Evolutionary conservation across 352 stramenopile genomes (phyloP).

Genomic region (Peronospora tabacina): DNA sequence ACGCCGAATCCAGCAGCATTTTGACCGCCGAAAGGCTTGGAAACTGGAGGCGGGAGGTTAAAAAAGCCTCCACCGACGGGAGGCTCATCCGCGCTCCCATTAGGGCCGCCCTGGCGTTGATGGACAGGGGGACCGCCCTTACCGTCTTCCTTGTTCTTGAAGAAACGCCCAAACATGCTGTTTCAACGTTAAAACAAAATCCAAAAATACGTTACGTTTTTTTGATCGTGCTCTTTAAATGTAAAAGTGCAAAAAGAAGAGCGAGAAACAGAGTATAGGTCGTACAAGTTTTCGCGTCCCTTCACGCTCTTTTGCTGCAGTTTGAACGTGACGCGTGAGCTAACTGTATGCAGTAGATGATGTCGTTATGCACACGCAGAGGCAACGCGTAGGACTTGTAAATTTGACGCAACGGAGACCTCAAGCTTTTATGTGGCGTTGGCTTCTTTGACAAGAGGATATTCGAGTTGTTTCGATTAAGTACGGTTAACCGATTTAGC

Average conservation of each 20-base stretch:
- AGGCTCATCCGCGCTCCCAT: constrained; percentile 27
- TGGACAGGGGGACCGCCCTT: constrained; percentile 53
- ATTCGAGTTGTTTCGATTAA: no score
- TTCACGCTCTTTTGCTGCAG: not conserved
- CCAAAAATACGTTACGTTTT: not conserved
- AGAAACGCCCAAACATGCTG: constrained; percentile 73
- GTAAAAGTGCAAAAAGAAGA: not conserved
- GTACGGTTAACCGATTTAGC: no score
- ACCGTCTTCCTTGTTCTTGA: constrained; percentile 78
- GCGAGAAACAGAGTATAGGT: constrained; percentile 1
- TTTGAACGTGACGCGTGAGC: not conserved
- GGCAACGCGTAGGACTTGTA: not conserved
- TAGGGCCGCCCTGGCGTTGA: constrained; percentile 28
- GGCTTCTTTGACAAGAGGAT: no score
- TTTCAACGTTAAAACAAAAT: constrained; percentile 1
- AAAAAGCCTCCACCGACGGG: constrained; percentile 71
- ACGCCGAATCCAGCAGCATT: constrained; percentile 11
- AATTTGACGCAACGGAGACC: not conserved
- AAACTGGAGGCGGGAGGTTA: constrained; percentile 65
- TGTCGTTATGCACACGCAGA: not conserved
- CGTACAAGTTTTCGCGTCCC: constrained; percentile 6
- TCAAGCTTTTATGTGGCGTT: not conserved
- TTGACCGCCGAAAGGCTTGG: constrained; percentile 34
- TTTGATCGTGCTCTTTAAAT: constrained; percentile 1
- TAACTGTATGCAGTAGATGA: not conserved